Evolutionary conservation across 2,329 filamentous ascomycete genomes (phyloP), one percentile per base, ranked within the genome.

Genomic region (Ophiostoma montium): DNA sequence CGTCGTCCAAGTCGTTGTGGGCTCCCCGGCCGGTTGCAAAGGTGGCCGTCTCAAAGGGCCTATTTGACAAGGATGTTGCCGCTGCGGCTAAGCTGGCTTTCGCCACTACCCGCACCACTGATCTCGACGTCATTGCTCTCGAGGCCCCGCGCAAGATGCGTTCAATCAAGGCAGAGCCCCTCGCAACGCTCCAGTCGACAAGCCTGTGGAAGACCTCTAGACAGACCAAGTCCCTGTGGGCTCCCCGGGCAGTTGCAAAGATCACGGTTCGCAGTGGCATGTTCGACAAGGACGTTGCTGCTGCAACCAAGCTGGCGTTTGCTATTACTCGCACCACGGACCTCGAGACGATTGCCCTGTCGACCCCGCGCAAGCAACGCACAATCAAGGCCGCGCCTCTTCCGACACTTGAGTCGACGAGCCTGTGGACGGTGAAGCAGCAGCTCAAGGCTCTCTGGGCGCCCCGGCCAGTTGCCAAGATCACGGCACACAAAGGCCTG

Each of bases 11-110:
- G 23, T 27, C 23, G 5, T 8, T 41, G 30, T 46, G 42, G 48
- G 30, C 35, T 10, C 42, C 48, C 12, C 48, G 35, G 13, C 10
- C 27, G 10, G 41, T 33, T 13, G 38, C 45, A 30, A 7, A 12
- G 32, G 11, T 33, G 10, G 11, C 32, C 23, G 23, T 8, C 23
- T 8, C 4, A 4, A 27, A 27, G 23, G 42, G 30, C 27, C 50
- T 55, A 4, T 55, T 55, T 16, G 45, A 52, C 52, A 45, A 44
- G 33, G 47, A 50, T 2, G 38, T 42, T 1, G 51, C 52, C 5
- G 41, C 35, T 2, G 43, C 46, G 2, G 30, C 9, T 11, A 49
- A 52, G 42, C 19, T 42, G 50, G 46, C 48, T 16, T 31, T n/a
- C 4, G 31, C 50, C 2, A 12, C 38, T 13, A 47, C 23, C 5